Conservation (phyloP, 106 monocot species). For the Allium fistulosum region DNA sequence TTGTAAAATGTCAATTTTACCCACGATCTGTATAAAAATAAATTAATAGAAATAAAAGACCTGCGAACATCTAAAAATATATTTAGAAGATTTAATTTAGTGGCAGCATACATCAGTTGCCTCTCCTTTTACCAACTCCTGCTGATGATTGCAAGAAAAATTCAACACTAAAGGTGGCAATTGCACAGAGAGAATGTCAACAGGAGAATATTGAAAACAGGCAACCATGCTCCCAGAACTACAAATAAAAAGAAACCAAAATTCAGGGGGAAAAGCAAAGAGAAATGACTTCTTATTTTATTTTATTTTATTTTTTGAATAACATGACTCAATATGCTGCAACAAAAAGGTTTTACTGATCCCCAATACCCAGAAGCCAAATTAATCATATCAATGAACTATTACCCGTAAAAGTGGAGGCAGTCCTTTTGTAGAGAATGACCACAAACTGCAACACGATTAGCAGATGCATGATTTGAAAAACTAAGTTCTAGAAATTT, state of each 20-base stretch:
- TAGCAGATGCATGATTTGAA: slow-evolving; percentile 74
- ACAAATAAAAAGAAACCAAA: slow-evolving; percentile 8
- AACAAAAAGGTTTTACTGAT: no score
- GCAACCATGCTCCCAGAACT: slow-evolving; percentile 92
- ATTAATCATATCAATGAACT: not conserved
- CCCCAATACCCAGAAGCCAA: no score
- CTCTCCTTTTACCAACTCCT: slow-evolving; percentile 56
- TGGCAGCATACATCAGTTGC: slow-evolving; percentile 38
- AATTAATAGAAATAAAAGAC: not conserved
- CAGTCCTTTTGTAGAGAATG: slow-evolving; percentile 95
- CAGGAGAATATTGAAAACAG: slow-evolving; percentile 72
- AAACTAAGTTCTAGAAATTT: slow-evolving; percentile 98
- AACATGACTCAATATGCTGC: no score
- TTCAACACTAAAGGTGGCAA: slow-evolving; percentile 66
- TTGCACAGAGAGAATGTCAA: slow-evolving; percentile 69
- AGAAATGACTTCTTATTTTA: no score
- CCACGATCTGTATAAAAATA: slow-evolving; percentile 32
- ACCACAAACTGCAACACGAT: slow-evolving; percentile 87
- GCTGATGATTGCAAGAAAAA: slow-evolving; percentile 34
- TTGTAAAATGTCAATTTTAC: slow-evolving; percentile 41
- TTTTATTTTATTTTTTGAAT: not conserved
- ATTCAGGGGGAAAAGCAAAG: no score
- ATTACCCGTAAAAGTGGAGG: slow-evolving; percentile 89
- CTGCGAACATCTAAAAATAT: no score
- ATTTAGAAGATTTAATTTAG: not conserved